Evolutionary conservation across 441 rosid genomes (phyloP).

Genomic region (Gossypium schwendimanii): DNA sequence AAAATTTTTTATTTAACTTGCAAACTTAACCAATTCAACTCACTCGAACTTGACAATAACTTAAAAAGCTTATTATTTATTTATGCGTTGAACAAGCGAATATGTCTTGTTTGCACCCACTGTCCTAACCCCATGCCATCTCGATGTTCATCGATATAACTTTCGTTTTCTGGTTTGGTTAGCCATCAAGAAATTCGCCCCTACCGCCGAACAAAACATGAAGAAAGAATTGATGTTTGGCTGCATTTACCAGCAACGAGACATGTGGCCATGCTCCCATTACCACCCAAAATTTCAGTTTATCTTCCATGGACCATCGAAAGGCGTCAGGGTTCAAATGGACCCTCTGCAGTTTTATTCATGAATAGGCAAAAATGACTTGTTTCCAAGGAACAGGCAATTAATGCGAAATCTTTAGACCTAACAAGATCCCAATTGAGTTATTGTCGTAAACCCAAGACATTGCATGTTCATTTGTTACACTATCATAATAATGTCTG

Average conservation of each 20-base stretch:
- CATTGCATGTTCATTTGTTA: slow-evolving; percentile 1
- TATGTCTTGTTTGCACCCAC: neutral
- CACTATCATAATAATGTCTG: neutral
- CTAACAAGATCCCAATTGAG: neutral
- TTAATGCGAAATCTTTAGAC: neutral
- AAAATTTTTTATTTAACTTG: no score
- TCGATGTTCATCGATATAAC: neutral
- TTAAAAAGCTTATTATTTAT: neutral
- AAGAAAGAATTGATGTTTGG: neutral
- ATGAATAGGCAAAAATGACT: neutral
- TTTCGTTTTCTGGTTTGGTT: neutral
- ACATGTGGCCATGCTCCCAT: neutral
- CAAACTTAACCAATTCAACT: no score
- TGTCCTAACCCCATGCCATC: neutral
- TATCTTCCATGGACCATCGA: neutral
- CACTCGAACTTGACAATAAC: no score
- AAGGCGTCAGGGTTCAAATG: neutral
- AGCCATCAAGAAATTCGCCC: neutral
- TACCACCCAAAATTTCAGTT: neutral
- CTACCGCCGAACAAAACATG: neutral
- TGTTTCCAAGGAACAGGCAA: neutral
- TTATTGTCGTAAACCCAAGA: neutral
- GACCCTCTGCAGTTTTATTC: neutral
- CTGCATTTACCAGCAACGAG: neutral
- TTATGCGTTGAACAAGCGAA: neutral